Evolutionary conservation across 768 basidiomycete genomes (phyloP).

Genomic region (Neoboletus magnificus): DNA sequence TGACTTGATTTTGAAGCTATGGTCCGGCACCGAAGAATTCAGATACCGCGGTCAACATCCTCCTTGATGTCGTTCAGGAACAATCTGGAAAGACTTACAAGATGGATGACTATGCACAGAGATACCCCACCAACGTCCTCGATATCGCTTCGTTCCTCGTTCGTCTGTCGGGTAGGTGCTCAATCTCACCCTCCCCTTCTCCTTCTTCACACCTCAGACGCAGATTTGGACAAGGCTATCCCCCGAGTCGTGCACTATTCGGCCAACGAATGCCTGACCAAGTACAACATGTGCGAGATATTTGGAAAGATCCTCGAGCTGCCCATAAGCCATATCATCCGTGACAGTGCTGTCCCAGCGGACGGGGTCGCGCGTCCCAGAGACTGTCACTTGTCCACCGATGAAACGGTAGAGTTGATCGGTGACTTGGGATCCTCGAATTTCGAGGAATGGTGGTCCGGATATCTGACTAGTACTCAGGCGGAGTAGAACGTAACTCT

Average conservation of each 20-base stretch:
- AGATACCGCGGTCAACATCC: slow-evolving; percentile 86
- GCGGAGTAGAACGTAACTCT: slow-evolving; percentile 9
- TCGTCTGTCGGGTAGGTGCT: slow-evolving; percentile 60
- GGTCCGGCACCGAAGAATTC: slow-evolving; percentile 81
- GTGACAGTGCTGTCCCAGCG: slow-evolving; percentile 63
- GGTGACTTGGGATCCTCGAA: slow-evolving; percentile 57
- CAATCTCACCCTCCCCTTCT: background rate
- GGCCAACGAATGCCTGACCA: slow-evolving; percentile 77
- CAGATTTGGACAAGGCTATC: slow-evolving; percentile 34
- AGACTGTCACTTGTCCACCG: slow-evolving; percentile 76
- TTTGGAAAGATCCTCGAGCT: slow-evolving; percentile 69
- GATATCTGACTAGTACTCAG: slow-evolving; percentile 34
- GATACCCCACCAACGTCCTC: slow-evolving; percentile 87
- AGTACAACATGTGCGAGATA: slow-evolving; percentile 87
- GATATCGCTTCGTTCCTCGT: slow-evolving; percentile 87
- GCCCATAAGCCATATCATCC: slow-evolving; percentile 70
- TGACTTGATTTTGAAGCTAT: slow-evolving; percentile 54
- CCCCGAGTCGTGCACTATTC: slow-evolving; percentile 81
- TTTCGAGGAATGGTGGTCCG: slow-evolving; percentile 87
- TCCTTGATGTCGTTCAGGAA: slow-evolving; percentile 83
- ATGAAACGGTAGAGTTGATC: slow-evolving; percentile 67
- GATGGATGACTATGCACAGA: slow-evolving; percentile 94
- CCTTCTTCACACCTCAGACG: background rate
- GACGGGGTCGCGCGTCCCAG: slow-evolving; percentile 74
- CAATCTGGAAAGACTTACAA: slow-evolving; percentile 85